phyloP scores from a whole-genome alignment of 208 protist species.

The Tritrichomonas musculus region DNA sequence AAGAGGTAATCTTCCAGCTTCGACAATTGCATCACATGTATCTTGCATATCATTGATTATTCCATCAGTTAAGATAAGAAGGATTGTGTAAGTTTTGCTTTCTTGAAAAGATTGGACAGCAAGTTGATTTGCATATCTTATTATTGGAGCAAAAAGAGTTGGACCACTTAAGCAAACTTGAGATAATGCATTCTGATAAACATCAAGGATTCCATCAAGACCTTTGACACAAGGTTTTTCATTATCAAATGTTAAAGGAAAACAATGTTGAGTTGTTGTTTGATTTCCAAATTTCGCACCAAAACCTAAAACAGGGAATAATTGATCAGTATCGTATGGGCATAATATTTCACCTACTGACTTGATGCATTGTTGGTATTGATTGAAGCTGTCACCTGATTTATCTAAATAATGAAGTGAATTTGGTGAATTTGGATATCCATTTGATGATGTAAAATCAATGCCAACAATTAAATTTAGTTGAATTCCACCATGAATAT shows the following conservation, averaged over 20 bases:
- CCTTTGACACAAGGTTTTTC: background rate
- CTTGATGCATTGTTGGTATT: conserved; percentile 26
- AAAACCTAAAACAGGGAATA: conserved; percentile 43
- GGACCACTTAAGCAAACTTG: conserved; percentile 9
- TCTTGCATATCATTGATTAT: conserved; percentile 36
- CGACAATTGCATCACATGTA: background rate
- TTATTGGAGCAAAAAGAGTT: background rate
- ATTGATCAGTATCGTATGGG: conserved; percentile 41
- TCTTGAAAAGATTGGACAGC: background rate
- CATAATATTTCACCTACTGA: conserved; percentile 31
- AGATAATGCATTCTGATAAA: background rate
- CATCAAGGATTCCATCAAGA: conserved; percentile 19
- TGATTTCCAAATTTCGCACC: background rate
- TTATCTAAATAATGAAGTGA: background rate
- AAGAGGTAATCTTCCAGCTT: background rate
- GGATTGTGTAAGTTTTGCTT: conserved; percentile 16
- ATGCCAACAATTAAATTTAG: conserved; percentile 47
- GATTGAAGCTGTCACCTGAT: background rate
- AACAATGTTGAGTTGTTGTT: background rate
- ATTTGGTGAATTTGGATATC: background rate
- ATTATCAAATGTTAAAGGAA: background rate
- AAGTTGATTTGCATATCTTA: background rate
- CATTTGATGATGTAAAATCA: conserved; percentile 47
- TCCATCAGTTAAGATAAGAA: conserved; percentile 39
- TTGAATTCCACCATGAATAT: conserved; percentile 35